phyloP scores from a whole-genome alignment of 306 rosid species.

The Datisca glomerata region DNA sequence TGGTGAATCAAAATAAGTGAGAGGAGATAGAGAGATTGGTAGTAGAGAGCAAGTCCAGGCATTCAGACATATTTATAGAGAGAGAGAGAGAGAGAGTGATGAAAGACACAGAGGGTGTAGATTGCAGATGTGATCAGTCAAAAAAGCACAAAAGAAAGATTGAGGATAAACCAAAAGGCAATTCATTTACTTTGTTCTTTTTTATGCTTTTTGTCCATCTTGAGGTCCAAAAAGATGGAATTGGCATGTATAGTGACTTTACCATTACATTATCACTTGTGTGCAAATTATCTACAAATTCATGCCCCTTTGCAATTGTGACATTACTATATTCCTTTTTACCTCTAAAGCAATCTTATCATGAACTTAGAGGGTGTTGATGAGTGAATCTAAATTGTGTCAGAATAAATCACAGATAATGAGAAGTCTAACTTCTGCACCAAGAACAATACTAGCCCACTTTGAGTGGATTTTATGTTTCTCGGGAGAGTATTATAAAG shows the following conservation, averaged over 20 bases:
- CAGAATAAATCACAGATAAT: no score
- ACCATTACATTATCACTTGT: background rate
- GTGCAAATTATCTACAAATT: no score
- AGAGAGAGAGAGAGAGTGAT: conserved; percentile 5
- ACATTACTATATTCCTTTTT: no score
- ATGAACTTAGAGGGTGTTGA: no score
- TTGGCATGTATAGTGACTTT: background rate
- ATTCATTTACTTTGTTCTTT: no score
- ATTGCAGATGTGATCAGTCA: conserved; percentile 11
- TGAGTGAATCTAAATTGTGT: no score
- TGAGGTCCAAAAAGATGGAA: background rate
- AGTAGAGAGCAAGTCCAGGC: background rate
- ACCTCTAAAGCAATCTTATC: no score
- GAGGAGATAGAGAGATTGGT: conserved; percentile 4
- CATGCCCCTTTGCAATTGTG: no score
- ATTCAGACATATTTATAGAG: background rate
- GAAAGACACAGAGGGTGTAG: conserved; percentile 6
- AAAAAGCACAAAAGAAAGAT: conserved; percentile 5
- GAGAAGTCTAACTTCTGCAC: no score
- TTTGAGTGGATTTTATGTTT: no score
- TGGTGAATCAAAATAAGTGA: conserved; percentile 3
- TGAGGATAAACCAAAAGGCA: background rate
- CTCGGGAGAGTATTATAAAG: no score
- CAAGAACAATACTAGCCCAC: no score
- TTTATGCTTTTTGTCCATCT: background rate